Evolutionary conservation across 352 stramenopile genomes (phyloP).

Genomic region (Phytophthora uliginosa): DNA sequence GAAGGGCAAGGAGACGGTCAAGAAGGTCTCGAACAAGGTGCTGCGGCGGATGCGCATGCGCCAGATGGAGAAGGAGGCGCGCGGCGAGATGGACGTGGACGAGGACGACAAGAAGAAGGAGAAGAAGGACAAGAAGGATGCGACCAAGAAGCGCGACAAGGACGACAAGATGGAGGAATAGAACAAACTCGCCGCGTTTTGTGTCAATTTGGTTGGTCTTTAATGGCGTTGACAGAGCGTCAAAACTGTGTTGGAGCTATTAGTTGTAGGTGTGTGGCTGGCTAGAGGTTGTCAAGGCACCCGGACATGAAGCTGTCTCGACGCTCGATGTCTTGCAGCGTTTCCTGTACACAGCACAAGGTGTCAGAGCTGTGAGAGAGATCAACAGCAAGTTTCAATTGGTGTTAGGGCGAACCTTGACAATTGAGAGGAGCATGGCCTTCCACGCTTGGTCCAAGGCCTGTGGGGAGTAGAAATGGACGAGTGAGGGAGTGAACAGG

Average conservation of each 20-base stretch:
- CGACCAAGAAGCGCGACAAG: conserved; percentile 30
- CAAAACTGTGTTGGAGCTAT: conserved; percentile 17
- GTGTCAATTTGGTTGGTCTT: conserved; percentile 7
- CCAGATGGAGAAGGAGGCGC: conserved; percentile 66
- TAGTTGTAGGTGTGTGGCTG: not conserved
- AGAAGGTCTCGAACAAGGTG: conserved; percentile 85
- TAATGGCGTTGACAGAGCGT: not conserved
- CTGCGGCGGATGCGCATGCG: conserved; percentile 70
- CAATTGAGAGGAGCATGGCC: conserved; percentile 58
- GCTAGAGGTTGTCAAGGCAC: conserved; percentile 72
- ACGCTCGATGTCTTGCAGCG: conserved; percentile 73
- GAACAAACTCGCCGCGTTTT: conserved; percentile 2
- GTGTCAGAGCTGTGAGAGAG: not conserved
- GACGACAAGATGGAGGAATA: conserved; percentile 71
- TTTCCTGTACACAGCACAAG: conserved; percentile 46
- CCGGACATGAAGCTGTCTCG: conserved; percentile 74
- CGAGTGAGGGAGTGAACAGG: not conserved
- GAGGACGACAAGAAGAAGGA: conserved; percentile 28
- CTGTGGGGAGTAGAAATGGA: conserved; percentile 26
- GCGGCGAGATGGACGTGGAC: conserved; percentile 56
- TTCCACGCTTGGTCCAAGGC: conserved; percentile 68
- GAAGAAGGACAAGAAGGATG: conserved; percentile 31
- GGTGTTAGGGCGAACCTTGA: conserved; percentile 46
- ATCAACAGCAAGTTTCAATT: not conserved
- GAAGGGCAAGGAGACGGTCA: conserved; percentile 67